A percentile compares a stretch with the other conserved stretches of the same genome.
These are phyloP conservation scores for Diutina neorugosa DNA, from an alignment of 1,139 yeast genomes.

Conservation along the genomic window DNA sequence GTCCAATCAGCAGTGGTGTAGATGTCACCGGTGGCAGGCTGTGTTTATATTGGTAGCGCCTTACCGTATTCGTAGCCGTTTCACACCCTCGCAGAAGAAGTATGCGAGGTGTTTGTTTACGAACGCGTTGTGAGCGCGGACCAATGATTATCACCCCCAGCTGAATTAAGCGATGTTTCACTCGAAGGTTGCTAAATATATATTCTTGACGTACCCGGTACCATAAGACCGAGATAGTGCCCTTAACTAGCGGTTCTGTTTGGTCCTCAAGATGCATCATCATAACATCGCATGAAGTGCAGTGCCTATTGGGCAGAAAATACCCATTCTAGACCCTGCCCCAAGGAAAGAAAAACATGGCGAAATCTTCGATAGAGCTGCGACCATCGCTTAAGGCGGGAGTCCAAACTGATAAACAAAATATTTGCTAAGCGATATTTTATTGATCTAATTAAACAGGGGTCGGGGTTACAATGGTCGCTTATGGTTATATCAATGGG, in stretches of 20 bases:
- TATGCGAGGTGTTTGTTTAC: background rate
- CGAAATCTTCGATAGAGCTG: background rate
- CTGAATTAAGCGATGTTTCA: background rate
- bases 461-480: background rate
- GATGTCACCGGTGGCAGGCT: background rate
- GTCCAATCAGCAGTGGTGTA: background rate
- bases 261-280: background rate
- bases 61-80: background rate
- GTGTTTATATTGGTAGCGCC: background rate
- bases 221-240: too few relatives aligned
- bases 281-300: background rate
- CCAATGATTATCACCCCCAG: background rate
- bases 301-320: background rate
- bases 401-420: background rate
- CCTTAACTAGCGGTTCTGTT: too few relatives aligned
- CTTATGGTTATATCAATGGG: too few relatives aligned
- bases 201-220: too few relatives aligned
- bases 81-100: background rate
- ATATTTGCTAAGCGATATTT: background rate
- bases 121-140: background rate
- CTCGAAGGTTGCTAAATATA: background rate
- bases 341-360: background rate
- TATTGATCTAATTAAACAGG: background rate
- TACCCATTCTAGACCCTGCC: background rate
- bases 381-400: background rate